phyloP scores from a whole-genome alignment of 306 rosid genomes.

The Acacia confusa region DNA sequence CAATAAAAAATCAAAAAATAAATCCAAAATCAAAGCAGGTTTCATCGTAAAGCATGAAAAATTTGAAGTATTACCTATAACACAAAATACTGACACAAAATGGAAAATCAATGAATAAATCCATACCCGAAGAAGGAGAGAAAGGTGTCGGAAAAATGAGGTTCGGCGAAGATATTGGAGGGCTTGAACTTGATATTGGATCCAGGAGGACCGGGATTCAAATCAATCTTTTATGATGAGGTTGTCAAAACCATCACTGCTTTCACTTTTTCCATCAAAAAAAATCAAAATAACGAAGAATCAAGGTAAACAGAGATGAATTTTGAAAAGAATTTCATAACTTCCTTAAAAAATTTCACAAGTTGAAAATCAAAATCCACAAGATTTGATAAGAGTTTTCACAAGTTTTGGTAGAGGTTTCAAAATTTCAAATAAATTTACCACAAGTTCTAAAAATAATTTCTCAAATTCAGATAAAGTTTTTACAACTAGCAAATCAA shows the following conservation, averaged over 20 bases:
- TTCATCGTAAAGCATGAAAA: constrained; percentile 12
- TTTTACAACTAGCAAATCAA: too few species aligned
- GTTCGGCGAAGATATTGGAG: constrained; percentile 16
- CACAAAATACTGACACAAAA: not conserved
- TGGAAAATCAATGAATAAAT: not conserved
- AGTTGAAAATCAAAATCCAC: too few species aligned
- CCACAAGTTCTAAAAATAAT: too few species aligned
- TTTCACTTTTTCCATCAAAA: constrained; percentile 73
- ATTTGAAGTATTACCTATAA: not conserved
- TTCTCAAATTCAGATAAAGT: too few species aligned
- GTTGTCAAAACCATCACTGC: constrained; percentile 29
- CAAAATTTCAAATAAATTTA: too few species aligned
- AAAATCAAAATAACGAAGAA: constrained; percentile 12
- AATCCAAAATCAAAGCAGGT: not conserved
- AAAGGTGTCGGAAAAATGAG: constrained; percentile 42
- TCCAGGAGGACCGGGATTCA: constrained; percentile 48
- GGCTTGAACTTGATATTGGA: constrained; percentile 42
- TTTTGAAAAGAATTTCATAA: too few species aligned
- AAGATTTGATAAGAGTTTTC: too few species aligned
- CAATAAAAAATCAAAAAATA: not conserved
- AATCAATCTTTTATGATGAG: constrained; percentile 52
- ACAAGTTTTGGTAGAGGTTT: too few species aligned
- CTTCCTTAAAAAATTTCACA: too few species aligned
- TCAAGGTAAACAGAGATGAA: too few species aligned
- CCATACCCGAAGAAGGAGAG: constrained; percentile 1